phyloP scores from a whole-genome alignment of 257 asterid species.

The Phtheirospermum japonicum region DNA sequence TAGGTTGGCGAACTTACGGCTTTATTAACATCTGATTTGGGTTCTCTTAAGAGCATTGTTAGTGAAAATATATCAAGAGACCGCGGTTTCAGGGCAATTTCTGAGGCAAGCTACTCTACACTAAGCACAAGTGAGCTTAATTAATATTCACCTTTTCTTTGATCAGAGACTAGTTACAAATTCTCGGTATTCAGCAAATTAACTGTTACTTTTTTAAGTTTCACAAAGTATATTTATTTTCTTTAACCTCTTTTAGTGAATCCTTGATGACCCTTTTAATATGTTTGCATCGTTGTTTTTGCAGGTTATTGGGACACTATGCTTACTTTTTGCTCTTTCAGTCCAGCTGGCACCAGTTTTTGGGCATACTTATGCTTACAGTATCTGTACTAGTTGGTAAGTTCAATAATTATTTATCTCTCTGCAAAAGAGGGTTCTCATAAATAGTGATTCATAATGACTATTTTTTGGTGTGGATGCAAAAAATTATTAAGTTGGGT shows the following conservation, averaged over 20 bases:
- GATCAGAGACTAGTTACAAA: conserved; percentile 12
- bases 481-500: too few relatives aligned
- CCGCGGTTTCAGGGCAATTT: conserved; percentile 96
- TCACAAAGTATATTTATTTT: conserved; percentile 8
- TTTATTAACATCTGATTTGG: conserved; percentile 84
- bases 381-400: conserved; percentile 85
- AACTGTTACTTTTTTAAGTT: conserved; percentile 13
- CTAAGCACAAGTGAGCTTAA: conserved; percentile 64
- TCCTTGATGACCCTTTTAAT: conserved; percentile 21
- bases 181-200: neutral
- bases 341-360: conserved; percentile 90
- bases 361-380: conserved; percentile 76
- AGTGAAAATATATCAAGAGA: conserved; percentile 91
- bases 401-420: conserved; percentile 17
- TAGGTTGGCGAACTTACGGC: conserved; percentile 97
- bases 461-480: conserved; percentile 8
- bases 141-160: conserved; percentile 29
- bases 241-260: conserved; percentile 8
- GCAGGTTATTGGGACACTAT: conserved; percentile 90
- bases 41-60: conserved; percentile 80
- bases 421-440: neutral
- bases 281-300: conserved; percentile 21
- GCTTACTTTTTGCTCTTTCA: conserved; percentile 75
- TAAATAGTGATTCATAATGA: neutral
- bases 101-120: conserved; percentile 96